Conservation (phyloP, 108 stramenopile genomes). For the Stephanodiscus triporus region DNA sequence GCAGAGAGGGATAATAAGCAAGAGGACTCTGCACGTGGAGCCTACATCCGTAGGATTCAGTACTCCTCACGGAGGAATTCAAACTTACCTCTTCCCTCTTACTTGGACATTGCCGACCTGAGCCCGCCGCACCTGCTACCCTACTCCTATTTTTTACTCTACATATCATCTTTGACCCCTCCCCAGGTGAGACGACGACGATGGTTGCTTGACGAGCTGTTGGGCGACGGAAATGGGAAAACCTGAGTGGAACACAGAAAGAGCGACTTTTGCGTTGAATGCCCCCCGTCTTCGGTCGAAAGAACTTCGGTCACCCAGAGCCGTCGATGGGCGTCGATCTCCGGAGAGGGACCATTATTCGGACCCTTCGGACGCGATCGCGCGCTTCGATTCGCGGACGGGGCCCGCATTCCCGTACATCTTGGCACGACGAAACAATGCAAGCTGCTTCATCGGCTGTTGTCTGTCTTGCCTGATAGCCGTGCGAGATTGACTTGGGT, state of each 20-base stretch:
- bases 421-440: conserved; percentile 31
- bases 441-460: conserved; percentile 18
- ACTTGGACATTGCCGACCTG: conserved; percentile 10
- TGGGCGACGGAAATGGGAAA: background rate
- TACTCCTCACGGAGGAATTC: conserved; percentile 22
- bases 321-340: background rate
- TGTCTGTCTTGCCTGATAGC: conserved; percentile 44
- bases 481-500: conserved; percentile 39
- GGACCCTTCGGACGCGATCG: no score
- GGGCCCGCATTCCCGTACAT: background rate
- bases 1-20: no score
- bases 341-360: no score
- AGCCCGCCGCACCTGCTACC: background rate
- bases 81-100: conserved; percentile 12
- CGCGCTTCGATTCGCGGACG: background rate
- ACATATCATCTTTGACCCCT: background rate
- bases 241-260: background rate
- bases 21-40: background rate
- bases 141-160: no score
- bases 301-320: background rate
- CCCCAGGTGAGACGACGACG: conserved; percentile 12
- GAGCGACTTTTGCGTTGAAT: background rate
- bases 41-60: background rate
- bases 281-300: background rate
- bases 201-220: background rate